phyloP scores from a whole-genome alignment of 345 rosid species.

The Rhizophora mangle region DNA sequence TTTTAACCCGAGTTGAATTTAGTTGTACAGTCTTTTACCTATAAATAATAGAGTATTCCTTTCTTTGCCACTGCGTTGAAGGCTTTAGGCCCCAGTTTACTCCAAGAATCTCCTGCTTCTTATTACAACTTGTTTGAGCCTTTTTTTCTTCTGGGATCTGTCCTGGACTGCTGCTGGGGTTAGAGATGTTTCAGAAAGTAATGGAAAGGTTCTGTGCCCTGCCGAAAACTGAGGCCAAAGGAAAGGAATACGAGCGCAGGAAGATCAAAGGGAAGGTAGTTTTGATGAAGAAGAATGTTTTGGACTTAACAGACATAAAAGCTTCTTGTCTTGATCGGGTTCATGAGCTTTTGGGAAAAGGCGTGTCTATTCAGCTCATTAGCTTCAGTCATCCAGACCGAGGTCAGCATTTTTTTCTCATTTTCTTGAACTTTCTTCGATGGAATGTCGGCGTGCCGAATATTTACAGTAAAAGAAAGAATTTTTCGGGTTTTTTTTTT shows the following conservation, averaged over 20 bases:
- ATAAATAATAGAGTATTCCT: not conserved
- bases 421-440: not conserved
- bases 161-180: not conserved
- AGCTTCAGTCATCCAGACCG: slow-evolving; percentile 51
- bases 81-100: not conserved
- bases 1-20: not conserved
- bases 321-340: slow-evolving; percentile 68
- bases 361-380: slow-evolving; percentile 64
- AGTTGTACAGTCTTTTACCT: not conserved
- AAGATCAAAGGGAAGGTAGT: slow-evolving; percentile 54
- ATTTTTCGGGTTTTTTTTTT: not conserved
- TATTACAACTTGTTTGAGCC: too few species aligned
- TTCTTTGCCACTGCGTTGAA: not conserved
- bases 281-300: slow-evolving; percentile 70
- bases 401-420: slow-evolving; percentile 33
- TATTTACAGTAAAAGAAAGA: not conserved
- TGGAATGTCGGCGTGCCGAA: not conserved
- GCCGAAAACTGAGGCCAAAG: slow-evolving; percentile 23
- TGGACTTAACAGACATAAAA: slow-evolving; percentile 57
- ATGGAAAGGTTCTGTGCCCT: slow-evolving; percentile 39
- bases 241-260: slow-evolving; percentile 23
- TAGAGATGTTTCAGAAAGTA: slow-evolving; percentile 28
- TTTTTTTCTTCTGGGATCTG: slow-evolving; percentile 1
- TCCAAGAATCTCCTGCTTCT: not conserved
- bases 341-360: slow-evolving; percentile 59